Conservation (phyloP, 1,284 basidiomycete species). For the Ganoderma sinense region DNA sequence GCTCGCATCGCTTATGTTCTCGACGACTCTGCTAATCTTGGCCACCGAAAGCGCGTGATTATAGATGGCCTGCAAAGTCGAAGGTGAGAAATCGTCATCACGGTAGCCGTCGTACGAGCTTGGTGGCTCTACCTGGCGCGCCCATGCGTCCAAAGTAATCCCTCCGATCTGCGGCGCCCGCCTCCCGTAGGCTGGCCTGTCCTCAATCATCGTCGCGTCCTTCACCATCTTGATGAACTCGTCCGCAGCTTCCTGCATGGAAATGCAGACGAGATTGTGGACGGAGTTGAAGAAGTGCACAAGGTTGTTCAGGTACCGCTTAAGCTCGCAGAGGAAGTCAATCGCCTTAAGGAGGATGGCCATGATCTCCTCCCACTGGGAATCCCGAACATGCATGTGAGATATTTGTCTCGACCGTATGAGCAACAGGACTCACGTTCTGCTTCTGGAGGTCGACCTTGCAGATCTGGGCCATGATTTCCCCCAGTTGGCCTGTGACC, state of each 20-base stretch:
- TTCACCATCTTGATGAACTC: constrained; percentile 18
- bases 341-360: constrained; percentile 16
- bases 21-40: constrained; percentile 20
- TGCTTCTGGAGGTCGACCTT: constrained; percentile 14
- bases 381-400: no score
- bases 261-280: constrained; percentile 21
- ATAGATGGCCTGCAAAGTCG: constrained; percentile 16
- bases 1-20: constrained; percentile 24
- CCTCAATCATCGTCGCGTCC: constrained; percentile 16
- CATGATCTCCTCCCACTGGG: constrained; percentile 22
- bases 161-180: not conserved
- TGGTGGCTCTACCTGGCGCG: constrained; percentile 14
- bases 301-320: constrained; percentile 22
- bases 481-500: constrained; percentile 18
- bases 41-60: constrained; percentile 19
- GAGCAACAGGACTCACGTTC: constrained; percentile 9
- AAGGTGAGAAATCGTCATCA: not conserved
- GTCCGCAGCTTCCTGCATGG: constrained; percentile 14
- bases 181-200: not conserved
- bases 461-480: constrained; percentile 17
- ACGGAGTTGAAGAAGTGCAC: constrained; percentile 23
- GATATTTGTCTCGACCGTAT: not conserved
- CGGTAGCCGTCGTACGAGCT: not conserved
- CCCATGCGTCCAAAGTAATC: constrained; percentile 16
- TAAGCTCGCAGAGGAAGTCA: constrained; percentile 22